phyloP scores from a whole-genome alignment of 257 asterid genomes.

The Solanum sejunctum region DNA sequence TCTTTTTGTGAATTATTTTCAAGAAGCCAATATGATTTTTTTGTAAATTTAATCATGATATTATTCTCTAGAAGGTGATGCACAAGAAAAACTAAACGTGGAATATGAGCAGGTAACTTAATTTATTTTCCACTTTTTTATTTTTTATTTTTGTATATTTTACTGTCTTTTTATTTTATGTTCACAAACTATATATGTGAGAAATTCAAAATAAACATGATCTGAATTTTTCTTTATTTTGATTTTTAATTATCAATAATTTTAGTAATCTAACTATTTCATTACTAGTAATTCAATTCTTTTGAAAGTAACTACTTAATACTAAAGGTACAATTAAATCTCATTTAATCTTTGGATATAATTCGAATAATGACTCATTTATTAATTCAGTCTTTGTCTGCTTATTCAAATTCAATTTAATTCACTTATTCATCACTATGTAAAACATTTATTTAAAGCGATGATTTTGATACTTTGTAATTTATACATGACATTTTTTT shows the following conservation, averaged over 20 bases:
- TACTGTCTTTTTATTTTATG: background rate
- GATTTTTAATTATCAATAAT: background rate
- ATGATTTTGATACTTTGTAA: background rate
- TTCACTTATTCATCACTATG: background rate
- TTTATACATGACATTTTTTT: background rate
- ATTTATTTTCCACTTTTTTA: background rate
- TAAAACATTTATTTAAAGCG: background rate
- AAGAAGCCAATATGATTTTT: background rate
- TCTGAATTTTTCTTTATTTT: background rate
- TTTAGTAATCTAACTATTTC: background rate
- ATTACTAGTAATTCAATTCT: background rate
- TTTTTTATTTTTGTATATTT: background rate
- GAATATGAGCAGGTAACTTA: background rate
- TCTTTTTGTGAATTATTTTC: background rate
- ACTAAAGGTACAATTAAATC: too few species aligned
- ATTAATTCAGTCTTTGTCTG: background rate
- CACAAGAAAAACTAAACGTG: background rate
- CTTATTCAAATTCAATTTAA: background rate
- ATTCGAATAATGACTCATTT: background rate
- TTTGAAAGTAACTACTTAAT: background rate
- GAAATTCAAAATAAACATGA: background rate
- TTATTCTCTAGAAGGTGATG: background rate
- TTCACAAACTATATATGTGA: background rate
- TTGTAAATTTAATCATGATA: background rate
- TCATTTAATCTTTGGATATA: background rate